Evolutionary conservation across 345 rosid genomes (phyloP).

Genomic region (Passiflora organensis): DNA sequence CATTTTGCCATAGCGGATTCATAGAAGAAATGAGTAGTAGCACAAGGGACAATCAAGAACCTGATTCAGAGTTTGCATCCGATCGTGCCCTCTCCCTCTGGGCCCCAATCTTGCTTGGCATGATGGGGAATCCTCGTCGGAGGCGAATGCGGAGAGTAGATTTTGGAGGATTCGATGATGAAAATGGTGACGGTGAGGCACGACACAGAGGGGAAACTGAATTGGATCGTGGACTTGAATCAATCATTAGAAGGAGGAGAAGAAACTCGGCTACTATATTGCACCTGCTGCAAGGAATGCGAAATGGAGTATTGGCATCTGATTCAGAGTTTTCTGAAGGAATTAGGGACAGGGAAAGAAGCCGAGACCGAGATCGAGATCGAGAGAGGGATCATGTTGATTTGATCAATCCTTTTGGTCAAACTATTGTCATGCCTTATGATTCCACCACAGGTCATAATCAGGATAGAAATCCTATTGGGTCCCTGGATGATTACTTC

Average conservation of each 20-base stretch:
- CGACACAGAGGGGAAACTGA: slow-evolving; percentile 48
- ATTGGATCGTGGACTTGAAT: slow-evolving; percentile 62
- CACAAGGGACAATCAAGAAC: slow-evolving; percentile 24
- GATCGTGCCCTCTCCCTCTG: slow-evolving; percentile 74
- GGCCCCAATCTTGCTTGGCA: slow-evolving; percentile 81
- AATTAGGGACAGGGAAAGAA: slow-evolving; percentile 34
- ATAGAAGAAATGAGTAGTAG: slow-evolving; percentile 40
- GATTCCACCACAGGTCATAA: slow-evolving; percentile 33
- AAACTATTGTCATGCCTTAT: slow-evolving; percentile 48
- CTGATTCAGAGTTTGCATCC: slow-evolving; percentile 61
- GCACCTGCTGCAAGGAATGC: slow-evolving; percentile 77
- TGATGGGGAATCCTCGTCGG: slow-evolving; percentile 62
- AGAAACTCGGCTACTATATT: slow-evolving; percentile 66
- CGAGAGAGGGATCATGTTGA: slow-evolving; percentile 38
- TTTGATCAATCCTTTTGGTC: slow-evolving; percentile 59
- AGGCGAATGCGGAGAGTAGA: slow-evolving; percentile 52
- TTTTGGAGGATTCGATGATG: slow-evolving; percentile 44
- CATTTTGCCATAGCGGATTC: slow-evolving; percentile 60
- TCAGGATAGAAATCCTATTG: slow-evolving; percentile 37
- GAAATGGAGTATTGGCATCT: slow-evolving; percentile 52
- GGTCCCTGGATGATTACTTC: slow-evolving; percentile 74
- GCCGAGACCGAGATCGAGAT: slow-evolving; percentile 31
- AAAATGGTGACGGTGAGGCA: slow-evolving; percentile 31
- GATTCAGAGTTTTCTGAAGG: slow-evolving; percentile 53
- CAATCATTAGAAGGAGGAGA: slow-evolving; percentile 49